Conservation (phyloP, 352 stramenopile species). For the Globisporangium paddicum region DNA sequence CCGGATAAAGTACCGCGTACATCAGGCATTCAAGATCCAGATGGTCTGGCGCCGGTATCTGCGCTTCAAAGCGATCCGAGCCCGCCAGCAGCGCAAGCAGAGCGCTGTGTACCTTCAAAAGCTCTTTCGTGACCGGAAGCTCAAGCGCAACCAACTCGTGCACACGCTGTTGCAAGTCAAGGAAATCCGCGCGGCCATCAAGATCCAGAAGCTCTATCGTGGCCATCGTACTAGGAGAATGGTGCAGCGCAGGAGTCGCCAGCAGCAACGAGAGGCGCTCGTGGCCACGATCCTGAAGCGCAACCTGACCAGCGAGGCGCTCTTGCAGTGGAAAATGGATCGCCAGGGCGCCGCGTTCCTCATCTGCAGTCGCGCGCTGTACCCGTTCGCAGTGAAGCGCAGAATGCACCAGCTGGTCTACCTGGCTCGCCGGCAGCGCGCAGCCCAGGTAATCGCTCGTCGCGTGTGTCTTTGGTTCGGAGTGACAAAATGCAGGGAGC, state of each 20-base stretch:
- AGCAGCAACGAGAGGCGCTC: slow-evolving; percentile 21
- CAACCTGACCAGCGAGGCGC: slow-evolving; percentile 33
- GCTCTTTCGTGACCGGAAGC: slow-evolving; percentile 27
- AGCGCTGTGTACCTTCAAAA: slow-evolving; percentile 31
- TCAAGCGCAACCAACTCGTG: slow-evolving; percentile 37
- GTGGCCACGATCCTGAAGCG: slow-evolving; percentile 29
- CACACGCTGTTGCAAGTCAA: slow-evolving; percentile 27
- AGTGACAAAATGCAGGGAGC: slow-evolving; percentile 7
- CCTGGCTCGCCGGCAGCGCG: slow-evolving; percentile 20
- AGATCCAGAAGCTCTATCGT: slow-evolving; percentile 36
- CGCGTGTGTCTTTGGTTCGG: slow-evolving; percentile 22
- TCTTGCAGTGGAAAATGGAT: slow-evolving; percentile 39
- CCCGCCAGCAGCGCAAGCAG: slow-evolving; percentile 21
- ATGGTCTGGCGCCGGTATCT: slow-evolving; percentile 38
- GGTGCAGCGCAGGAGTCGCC: slow-evolving; percentile 11
- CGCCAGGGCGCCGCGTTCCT: slow-evolving; percentile 40
- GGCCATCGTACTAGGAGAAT: slow-evolving; percentile 21
- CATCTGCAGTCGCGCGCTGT: slow-evolving; percentile 34
- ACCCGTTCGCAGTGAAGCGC: slow-evolving; percentile 33
- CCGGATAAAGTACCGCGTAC: slow-evolving; percentile 33
- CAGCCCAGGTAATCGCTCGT: slow-evolving; percentile 15
- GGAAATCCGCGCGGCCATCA: slow-evolving; percentile 28
- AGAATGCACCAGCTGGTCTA: slow-evolving; percentile 22
- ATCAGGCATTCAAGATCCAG: slow-evolving; percentile 46
- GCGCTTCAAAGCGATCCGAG: slow-evolving; percentile 13